Evolutionary conservation across 1,284 basidiomycete species (phyloP).

Genomic region (Vanrija sp.): DNA sequence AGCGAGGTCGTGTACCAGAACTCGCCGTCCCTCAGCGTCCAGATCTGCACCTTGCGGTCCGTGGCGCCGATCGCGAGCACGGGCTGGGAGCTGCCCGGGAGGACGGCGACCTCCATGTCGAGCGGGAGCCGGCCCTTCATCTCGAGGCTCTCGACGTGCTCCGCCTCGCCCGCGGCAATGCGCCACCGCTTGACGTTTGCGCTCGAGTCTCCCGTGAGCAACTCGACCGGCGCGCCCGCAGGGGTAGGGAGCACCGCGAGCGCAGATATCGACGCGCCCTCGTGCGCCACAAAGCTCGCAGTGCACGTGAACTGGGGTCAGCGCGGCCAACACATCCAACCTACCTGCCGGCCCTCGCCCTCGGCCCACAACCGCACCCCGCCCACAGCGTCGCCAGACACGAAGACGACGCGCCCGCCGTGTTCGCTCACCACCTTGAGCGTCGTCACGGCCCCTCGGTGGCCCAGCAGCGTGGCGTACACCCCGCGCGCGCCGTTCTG

Average conservation of each 20-base stretch:
- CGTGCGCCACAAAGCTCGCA: conserved; percentile 59
- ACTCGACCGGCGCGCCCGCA: conserved; percentile 31
- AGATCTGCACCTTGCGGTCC: conserved; percentile 70
- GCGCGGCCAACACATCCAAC: conserved; percentile 5
- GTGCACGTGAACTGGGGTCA: conserved; percentile 56
- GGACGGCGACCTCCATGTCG: conserved; percentile 59
- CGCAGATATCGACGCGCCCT: conserved; percentile 61
- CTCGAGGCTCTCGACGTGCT: conserved; percentile 57
- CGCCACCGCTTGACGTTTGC: conserved; percentile 69
- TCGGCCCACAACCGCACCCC: conserved; percentile 47
- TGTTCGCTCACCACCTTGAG: conserved; percentile 57
- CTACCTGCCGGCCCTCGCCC: conserved; percentile 11
- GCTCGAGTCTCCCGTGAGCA: conserved; percentile 78
- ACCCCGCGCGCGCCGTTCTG: conserved; percentile 52
- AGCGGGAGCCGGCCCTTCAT: conserved; percentile 71
- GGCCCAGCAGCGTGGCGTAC: conserved; percentile 65
- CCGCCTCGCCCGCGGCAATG: conserved; percentile 6
- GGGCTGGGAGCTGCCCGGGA: conserved; percentile 63
- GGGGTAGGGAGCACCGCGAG: conserved; percentile 51
- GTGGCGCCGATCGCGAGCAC: conserved; percentile 75
- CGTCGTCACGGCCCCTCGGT: conserved; percentile 69
- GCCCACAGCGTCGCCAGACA: conserved; percentile 72
- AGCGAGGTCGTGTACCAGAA: conserved; percentile 54
- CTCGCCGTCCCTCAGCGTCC: conserved; percentile 61
- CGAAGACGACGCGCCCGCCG: conserved; percentile 53